These are phyloP conservation scores for Yamadazyma conglobata DNA, from an alignment of 1,139 yeast genomes.

Conservation along the genomic window DNA sequence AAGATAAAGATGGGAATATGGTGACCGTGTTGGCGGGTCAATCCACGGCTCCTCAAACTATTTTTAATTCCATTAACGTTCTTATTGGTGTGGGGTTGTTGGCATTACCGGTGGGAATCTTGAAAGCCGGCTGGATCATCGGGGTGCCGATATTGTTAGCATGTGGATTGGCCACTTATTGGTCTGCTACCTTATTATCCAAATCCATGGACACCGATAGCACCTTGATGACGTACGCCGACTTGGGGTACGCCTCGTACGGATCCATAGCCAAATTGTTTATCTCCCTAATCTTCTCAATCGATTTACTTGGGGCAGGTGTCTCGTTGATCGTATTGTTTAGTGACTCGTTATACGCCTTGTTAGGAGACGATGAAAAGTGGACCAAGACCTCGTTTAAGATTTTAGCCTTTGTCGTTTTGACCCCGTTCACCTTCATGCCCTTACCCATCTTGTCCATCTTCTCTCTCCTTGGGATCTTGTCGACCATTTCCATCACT, in stretches of 20 bases:
- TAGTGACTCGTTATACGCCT: constrained; percentile 49
- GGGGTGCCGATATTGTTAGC: constrained; percentile 38
- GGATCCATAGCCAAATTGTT: constrained; percentile 42
- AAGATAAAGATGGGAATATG: constrained; percentile 69
- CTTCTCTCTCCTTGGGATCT: constrained; percentile 43
- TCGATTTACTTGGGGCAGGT: constrained; percentile 55
- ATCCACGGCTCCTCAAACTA: constrained; percentile 56
- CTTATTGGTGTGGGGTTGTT: constrained; percentile 49
- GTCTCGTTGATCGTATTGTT: constrained; percentile 53
- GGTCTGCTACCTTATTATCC: constrained; percentile 44
- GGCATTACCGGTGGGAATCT: constrained; percentile 47
- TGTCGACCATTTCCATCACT: constrained; percentile 44
- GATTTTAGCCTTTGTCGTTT: constrained; percentile 35
- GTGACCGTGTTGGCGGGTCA: constrained; percentile 77
- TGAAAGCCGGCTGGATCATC: constrained; percentile 45
- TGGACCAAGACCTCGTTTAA: constrained; percentile 42
- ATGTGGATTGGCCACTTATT: constrained; percentile 41
- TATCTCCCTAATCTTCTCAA: constrained; percentile 39
- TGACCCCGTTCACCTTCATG: constrained; percentile 46
- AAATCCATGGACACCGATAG: constrained; percentile 63
- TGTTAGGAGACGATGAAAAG: constrained; percentile 34
- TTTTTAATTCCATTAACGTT: constrained; percentile 46
- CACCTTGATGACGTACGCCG: constrained; percentile 84
- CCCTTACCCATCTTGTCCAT: constrained; percentile 44
- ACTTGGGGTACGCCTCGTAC: constrained; percentile 75